These are phyloP conservation scores for Fusarium sp. DNA, from an alignment of 2,329 filamentous ascomycete genomes.

Conservation along the genomic window DNA sequence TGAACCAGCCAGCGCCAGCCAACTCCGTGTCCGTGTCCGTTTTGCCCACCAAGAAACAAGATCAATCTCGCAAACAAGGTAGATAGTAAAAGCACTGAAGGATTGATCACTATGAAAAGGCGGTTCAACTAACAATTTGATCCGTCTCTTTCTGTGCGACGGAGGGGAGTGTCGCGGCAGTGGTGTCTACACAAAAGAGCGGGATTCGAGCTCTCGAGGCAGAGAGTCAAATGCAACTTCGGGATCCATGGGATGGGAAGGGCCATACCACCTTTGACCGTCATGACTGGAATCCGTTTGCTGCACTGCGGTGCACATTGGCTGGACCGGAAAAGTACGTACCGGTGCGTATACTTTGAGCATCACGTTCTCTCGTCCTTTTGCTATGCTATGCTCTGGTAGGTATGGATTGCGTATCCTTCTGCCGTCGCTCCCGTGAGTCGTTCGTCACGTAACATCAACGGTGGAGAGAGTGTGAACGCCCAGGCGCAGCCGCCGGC, in stretches of 20 bases:
- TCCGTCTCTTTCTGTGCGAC: conserved; percentile 29
- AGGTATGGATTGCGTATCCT: conserved; percentile 29
- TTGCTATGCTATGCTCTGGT: conserved; percentile 3
- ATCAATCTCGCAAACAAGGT: neutral
- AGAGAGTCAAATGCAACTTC: conserved; percentile 20
- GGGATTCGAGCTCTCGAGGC: conserved; percentile 25
- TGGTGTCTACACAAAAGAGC: conserved; percentile 40
- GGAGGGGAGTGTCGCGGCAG: conserved; percentile 32
- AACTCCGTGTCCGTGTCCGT: conserved; percentile 34
- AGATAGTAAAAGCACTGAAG: neutral
- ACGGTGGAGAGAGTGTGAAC: conserved; percentile 39
- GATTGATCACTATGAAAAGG: neutral
- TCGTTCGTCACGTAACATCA: conserved; percentile 38
- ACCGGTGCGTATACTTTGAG: conserved; percentile 23
- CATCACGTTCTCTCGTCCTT: neutral
- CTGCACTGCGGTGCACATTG: conserved; percentile 1
- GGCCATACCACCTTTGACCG: neutral
- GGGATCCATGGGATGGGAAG: conserved; percentile 15
- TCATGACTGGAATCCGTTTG: neutral
- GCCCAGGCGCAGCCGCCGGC: conserved; percentile 36
- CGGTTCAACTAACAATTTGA: neutral
- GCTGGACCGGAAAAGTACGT: conserved; percentile 1
- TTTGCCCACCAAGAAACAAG: conserved; percentile 4
- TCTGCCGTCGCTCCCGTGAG: conserved; percentile 3
- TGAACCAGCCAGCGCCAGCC: conserved; percentile 20